phyloP scores from a whole-genome alignment of 352 stramenopile genomes.

The Phytophthora lateralis region DNA sequence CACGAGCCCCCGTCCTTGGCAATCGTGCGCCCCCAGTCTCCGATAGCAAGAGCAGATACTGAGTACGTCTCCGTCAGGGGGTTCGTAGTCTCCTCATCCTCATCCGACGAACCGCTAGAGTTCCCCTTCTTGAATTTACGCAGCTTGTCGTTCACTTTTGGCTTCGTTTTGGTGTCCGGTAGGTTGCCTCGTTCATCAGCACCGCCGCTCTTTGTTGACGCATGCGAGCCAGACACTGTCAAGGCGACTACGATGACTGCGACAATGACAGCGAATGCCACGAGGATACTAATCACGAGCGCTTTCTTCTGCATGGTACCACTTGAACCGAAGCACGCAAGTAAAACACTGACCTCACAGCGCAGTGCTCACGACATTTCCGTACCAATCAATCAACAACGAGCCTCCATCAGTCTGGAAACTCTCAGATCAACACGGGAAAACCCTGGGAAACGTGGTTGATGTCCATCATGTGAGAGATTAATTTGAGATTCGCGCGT shows the following conservation, averaged over 20 bases:
- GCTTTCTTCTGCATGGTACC: conserved; percentile 31
- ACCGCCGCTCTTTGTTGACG: conserved; percentile 16
- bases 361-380: background rate
- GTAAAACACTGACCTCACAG: conserved; percentile 17
- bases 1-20: conserved; percentile 66
- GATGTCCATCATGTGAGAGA: background rate
- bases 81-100: conserved; percentile 40
- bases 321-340: conserved; percentile 7
- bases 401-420: conserved; percentile 4
- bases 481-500: background rate
- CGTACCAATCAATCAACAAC: background rate
- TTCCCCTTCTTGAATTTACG: conserved; percentile 28
- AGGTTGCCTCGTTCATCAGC: background rate
- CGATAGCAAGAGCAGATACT: conserved; percentile 67
- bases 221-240: conserved; percentile 38
- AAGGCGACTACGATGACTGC: conserved; percentile 51
- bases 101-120: conserved; percentile 28
- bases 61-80: conserved; percentile 48
- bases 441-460: background rate
- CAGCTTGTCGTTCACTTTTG: conserved; percentile 11
- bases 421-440: background rate
- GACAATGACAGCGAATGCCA: conserved; percentile 49
- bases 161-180: conserved; percentile 4
- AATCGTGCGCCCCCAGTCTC: conserved; percentile 76
- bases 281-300: conserved; percentile 42